Evolutionary conservation across 1,284 basidiomycete genomes (phyloP), one percentile per base, ranked within the genome.

Genomic region (Papiliotrema fonsecae): DNA sequence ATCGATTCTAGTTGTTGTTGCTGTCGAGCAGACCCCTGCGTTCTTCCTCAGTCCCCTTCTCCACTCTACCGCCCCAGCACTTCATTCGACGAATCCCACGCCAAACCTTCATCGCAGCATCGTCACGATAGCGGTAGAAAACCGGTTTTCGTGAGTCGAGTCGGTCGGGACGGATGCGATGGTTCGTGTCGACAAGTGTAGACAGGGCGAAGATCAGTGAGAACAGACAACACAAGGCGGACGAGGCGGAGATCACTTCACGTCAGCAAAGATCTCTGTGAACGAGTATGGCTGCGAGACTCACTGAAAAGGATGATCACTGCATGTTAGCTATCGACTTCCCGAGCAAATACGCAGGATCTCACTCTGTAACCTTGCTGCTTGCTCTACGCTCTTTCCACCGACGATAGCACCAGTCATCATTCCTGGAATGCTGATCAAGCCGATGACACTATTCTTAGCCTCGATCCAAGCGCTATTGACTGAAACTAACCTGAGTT

Each of bases 351-450:
- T 16, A 11, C 22, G 11, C 1, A 64, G n/a, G n/a, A n/a, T n/a
- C 75, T 54, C 52, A 76, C 75, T 89, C 64, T 91, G 88, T 10
- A 91, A 73, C 44, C 83, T 81, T 1, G 87, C 86, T 0, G 88
- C 88, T 70, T 89, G 87, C 41, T 87, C 79, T 42, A 91, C 86
- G 26, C 83, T 83, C 28, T 86, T 81, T 0, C 88, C 88, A 21
- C 87, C 88, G 16, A 91, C 81, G 55, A 91, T 86, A 1, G 88
- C 87, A 58, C 88, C 88, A 0, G 86, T 89, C 87, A 91, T 89
- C 86, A 88, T 88, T 1, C 85, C 72, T 13, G 74, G 75, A 36
- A 76, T 76, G 3, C 68, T 71, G 50, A 90, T 88, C 45, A 89
- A 82, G 5, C 88, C 87, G 18, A 87, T 78, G 39, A 89, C 85